Evolutionary conservation across 2,329 filamentous ascomycete genomes (phyloP).

Genomic region (Ophidiomyces ophidiicola): DNA sequence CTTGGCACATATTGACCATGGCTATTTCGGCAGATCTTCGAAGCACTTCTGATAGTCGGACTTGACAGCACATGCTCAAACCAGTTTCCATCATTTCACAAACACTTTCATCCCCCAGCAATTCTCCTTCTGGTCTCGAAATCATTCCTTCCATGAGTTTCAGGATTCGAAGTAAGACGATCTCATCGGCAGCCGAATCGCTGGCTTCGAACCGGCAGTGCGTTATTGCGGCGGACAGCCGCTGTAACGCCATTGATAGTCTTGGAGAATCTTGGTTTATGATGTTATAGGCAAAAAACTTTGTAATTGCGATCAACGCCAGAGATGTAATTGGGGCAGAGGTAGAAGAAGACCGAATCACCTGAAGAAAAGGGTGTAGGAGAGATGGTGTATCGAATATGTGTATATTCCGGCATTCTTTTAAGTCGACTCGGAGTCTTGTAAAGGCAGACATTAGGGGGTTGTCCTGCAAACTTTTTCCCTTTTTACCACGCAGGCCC

Average conservation of each 20-base stretch:
- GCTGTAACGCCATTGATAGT: conserved; percentile 83
- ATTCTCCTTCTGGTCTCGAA: conserved; percentile 77
- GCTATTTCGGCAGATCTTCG: conserved; percentile 86
- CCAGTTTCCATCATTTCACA: conserved; percentile 99
- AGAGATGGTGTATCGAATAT: conserved; percentile 80
- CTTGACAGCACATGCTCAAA: conserved; percentile 91
- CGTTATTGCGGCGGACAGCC: conserved; percentile 85
- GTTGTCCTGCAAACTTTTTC: conserved; percentile 94
- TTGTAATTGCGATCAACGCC: conserved; percentile 82
- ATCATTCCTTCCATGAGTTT: conserved; percentile 99
- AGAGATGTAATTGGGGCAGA: conserved; percentile 93
- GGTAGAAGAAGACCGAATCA: conserved; percentile 90
- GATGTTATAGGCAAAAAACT: conserved; percentile 92
- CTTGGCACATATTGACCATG: conserved; percentile 98
- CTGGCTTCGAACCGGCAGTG: conserved; percentile 96
- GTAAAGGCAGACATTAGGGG: conserved; percentile 92
- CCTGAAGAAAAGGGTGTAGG: conserved; percentile 86
- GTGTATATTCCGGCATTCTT: conserved; percentile 78
- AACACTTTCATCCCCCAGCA: conserved; percentile 94
- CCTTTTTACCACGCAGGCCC: conserved; percentile 88
- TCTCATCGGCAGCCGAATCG: conserved; percentile 87
- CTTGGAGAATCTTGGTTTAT: conserved; percentile 74
- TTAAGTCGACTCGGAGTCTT: conserved; percentile 73
- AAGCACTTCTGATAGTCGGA: conserved; percentile 78
- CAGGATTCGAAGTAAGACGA: conserved; percentile 84